These are phyloP conservation scores for Saussurea involucrata DNA, from an alignment of 129 eudicot species.

Conservation along the genomic window DNA sequence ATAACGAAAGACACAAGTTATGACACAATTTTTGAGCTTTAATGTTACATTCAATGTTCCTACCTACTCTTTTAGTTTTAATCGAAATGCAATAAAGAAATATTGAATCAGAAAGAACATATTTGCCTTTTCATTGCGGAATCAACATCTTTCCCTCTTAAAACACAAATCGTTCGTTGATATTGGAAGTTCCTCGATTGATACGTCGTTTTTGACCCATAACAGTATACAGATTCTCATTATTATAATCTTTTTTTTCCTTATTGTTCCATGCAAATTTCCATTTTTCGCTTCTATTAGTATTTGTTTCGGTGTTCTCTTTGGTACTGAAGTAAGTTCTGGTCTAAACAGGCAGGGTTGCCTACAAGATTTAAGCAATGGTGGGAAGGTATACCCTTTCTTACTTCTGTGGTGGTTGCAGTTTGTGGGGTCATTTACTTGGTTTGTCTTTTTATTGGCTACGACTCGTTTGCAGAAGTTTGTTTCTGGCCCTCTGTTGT, in stretches of 20 bases:
- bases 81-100: not conserved
- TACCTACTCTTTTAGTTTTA: conserved; percentile 8
- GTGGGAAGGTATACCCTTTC: conserved; percentile 97
- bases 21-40: not conserved
- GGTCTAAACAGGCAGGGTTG: conserved; percentile 65
- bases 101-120: not conserved
- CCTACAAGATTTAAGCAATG: conserved; percentile 76
- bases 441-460: conserved; percentile 85
- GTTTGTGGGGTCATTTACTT: conserved; percentile 69
- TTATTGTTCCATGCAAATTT: not conserved
- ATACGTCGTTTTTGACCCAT: not conserved
- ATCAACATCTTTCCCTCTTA: not conserved
- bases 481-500: conserved; percentile 88
- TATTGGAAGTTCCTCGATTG: not conserved
- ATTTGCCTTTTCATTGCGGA: not conserved
- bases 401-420: conserved; percentile 74
- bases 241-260: not conserved
- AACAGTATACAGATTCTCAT: not conserved
- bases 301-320: conserved; percentile 1
- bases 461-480: conserved; percentile 82
- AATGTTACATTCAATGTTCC: conserved; percentile 18
- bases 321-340: conserved; percentile 4
- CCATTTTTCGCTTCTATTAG: not conserved
- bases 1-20: not conserved
- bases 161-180: not conserved